Evolutionary conservation across 305 asterid species (phyloP).

Genomic region (Nicotiana rustica): DNA sequence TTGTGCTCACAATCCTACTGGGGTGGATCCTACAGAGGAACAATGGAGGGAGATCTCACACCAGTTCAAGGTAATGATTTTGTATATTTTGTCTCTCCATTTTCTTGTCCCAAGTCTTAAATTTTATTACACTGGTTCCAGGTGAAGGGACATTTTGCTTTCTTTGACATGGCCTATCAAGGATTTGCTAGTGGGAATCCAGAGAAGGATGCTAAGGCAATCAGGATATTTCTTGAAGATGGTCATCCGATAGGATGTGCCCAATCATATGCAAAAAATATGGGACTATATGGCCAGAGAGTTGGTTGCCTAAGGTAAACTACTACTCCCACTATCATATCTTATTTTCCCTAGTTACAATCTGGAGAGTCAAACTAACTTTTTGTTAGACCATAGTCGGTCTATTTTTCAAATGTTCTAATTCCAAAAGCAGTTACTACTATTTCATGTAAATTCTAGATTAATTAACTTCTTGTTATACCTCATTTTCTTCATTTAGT

Average conservation of each 20-base stretch:
- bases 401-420: constrained; percentile 3
- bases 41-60: constrained; percentile 96
- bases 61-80: constrained; percentile 71
- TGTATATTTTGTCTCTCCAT: neutral
- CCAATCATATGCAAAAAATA: constrained; percentile 98
- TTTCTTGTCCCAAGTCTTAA: neutral
- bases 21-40: constrained; percentile 97
- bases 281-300: constrained; percentile 99
- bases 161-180: constrained; percentile 99
- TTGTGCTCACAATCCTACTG: constrained; percentile 99
- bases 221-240: constrained; percentile 92
- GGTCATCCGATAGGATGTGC: constrained; percentile 97
- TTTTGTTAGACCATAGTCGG: neutral
- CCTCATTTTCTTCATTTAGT: neutral
- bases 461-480: neutral
- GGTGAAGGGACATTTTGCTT: constrained; percentile 92
- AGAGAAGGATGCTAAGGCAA: constrained; percentile 92
- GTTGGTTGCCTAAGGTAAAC: constrained; percentile 92
- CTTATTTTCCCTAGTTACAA: neutral
- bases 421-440: neutral
- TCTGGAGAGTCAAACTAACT: neutral
- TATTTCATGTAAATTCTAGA: neutral
- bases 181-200: constrained; percentile 99
- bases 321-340: constrained; percentile 12
- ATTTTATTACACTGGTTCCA: constrained; percentile 44